Evolutionary conservation across 73 alveolate genomes (phyloP).

Genomic region (Paramecium sonneborni): DNA sequence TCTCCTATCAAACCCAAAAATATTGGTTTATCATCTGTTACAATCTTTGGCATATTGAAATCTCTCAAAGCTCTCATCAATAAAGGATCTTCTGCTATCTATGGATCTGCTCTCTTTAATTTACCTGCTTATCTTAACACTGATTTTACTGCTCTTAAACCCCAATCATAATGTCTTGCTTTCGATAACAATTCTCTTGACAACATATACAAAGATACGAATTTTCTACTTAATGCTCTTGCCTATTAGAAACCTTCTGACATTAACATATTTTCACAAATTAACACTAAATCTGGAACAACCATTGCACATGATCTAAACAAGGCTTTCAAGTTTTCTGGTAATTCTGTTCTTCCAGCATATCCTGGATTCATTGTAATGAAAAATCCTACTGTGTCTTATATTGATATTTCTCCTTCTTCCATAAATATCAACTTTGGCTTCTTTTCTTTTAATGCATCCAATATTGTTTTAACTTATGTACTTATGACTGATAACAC

Average conservation of each 20-base stretch:
- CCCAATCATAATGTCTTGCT: slow-evolving; percentile 99
- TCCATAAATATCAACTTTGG: slow-evolving; percentile 86
- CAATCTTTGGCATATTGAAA: slow-evolving; percentile 98
- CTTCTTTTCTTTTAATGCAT: slow-evolving; percentile 92
- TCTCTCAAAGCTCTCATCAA: slow-evolving; percentile 99
- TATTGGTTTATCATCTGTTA: slow-evolving; percentile 94
- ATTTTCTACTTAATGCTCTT: slow-evolving; percentile 91
- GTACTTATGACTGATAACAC: slow-evolving; percentile 99
- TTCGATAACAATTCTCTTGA: slow-evolving; percentile 94
- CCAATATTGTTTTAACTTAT: slow-evolving; percentile 96
- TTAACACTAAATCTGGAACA: slow-evolving; percentile 98
- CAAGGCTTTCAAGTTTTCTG: slow-evolving; percentile 99
- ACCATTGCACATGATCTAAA: slow-evolving; percentile 99
- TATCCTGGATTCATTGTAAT: slow-evolving; percentile 99
- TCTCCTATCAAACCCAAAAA: slow-evolving; percentile 98
- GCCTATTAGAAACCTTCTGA: slow-evolving; percentile 99
- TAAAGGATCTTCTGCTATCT: slow-evolving; percentile 95
- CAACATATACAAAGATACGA: slow-evolving; percentile 90
- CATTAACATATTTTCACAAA: slow-evolving; percentile 99
- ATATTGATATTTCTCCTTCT: slow-evolving; percentile 94
- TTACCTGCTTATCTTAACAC: slow-evolving; percentile 99
- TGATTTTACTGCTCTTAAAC: slow-evolving; percentile 99
- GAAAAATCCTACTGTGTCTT: slow-evolving; percentile 97
- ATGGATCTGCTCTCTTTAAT: slow-evolving; percentile 99
- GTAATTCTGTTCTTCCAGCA: slow-evolving; percentile 99